Percentiles rank a stretch among this genome's conserved stretches.
These are phyloP conservation scores for Tuber umbilicatum DNA, from an alignment of 495 filamentous ascomycete genomes.

Conservation along the genomic window DNA sequence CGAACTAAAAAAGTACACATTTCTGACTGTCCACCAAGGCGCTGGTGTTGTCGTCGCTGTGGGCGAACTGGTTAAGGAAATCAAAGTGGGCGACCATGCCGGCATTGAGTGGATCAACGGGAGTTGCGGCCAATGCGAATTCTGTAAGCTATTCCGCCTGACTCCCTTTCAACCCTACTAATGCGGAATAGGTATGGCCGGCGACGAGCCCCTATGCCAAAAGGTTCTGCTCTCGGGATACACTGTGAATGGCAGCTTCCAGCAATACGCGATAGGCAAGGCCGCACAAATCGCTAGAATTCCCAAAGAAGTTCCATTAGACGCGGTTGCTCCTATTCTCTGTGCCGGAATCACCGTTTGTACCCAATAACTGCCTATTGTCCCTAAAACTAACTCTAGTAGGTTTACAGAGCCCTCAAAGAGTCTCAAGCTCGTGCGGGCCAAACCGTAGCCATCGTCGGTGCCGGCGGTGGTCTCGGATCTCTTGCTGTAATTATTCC, in stretches of 20 bases:
- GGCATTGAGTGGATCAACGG: constrained; percentile 92
- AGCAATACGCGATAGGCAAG: constrained; percentile 84
- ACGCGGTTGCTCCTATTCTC: constrained; percentile 71
- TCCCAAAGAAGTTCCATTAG: constrained; percentile 66
- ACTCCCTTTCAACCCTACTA: background rate
- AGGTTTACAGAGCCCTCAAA: constrained; percentile 81
- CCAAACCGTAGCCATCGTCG: constrained; percentile 76
- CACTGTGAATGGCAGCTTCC: constrained; percentile 87
- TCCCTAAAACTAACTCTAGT: background rate
- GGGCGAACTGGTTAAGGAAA: constrained; percentile 63
- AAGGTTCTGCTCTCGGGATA: constrained; percentile 72
- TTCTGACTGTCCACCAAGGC: constrained; percentile 38
- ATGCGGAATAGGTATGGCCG: constrained; percentile 28
- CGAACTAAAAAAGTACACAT: background rate
- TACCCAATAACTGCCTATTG: background rate
- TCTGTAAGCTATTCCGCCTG: constrained; percentile 56
- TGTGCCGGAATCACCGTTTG: constrained; percentile 75
- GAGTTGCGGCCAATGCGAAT: constrained; percentile 68
- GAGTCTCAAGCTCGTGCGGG: constrained; percentile 68
- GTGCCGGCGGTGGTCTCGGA: constrained; percentile 81
- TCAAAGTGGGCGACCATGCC: constrained; percentile 71
- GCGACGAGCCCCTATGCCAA: constrained; percentile 69
- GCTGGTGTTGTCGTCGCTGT: constrained; percentile 77
- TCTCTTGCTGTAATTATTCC: constrained; percentile 53
- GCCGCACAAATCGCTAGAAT: constrained; percentile 74